Conservation (phyloP, 1,139 yeast species). For the Blastobotrys illinoisensis region DNA sequence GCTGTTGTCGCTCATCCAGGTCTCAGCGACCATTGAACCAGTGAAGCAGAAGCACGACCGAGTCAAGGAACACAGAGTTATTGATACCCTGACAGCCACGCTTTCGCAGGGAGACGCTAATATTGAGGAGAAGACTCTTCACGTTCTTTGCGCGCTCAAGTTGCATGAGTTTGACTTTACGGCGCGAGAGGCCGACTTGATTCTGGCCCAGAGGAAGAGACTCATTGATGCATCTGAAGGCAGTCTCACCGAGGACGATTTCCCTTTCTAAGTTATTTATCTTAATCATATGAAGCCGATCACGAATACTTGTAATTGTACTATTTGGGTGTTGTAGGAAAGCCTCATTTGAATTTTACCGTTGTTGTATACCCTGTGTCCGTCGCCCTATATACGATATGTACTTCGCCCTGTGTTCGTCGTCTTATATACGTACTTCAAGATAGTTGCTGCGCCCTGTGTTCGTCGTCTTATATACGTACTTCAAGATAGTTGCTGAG, state of each 20-base stretch:
- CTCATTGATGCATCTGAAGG: conserved; percentile 17
- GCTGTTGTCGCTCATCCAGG: conserved; percentile 46
- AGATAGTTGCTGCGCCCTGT: too few relatives aligned
- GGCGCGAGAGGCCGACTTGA: conserved; percentile 40
- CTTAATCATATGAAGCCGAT: background rate
- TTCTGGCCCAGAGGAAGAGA: conserved; percentile 38
- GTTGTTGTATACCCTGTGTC: too few relatives aligned
- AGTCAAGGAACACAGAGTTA: conserved; percentile 41
- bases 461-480: too few relatives aligned
- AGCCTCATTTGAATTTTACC: too few relatives aligned
- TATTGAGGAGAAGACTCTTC: conserved; percentile 57
- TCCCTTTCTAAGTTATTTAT: conserved; percentile 13
- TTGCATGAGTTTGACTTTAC: conserved; percentile 44
- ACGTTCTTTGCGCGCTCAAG: conserved; percentile 46
- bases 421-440: too few relatives aligned
- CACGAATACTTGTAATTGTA: background rate
- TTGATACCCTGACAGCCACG: conserved; percentile 38
- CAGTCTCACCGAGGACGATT: conserved; percentile 17
- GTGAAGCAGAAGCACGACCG: conserved; percentile 36
- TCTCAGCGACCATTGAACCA: conserved; percentile 51
- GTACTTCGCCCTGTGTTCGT: too few relatives aligned
- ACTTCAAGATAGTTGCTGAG: too few relatives aligned
- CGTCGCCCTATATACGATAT: too few relatives aligned
- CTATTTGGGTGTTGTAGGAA: too few relatives aligned
- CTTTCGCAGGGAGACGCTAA: conserved; percentile 36